Evolutionary conservation across 768 basidiomycete genomes (phyloP).

Genomic region (Paxillus ammoniavirescens): DNA sequence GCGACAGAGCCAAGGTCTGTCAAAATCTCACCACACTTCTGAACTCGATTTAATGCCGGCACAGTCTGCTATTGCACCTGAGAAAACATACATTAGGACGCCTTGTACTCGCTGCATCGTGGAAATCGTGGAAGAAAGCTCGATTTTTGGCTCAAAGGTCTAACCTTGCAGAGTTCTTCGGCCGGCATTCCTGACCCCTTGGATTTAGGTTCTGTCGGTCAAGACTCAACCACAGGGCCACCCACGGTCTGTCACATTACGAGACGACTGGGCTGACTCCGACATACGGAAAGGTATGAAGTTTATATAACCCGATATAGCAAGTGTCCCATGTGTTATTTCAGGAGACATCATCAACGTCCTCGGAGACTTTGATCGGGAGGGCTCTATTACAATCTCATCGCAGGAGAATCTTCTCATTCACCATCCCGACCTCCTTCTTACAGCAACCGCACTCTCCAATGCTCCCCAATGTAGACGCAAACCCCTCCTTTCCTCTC

Average conservation of each 20-base stretch:
- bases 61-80: constrained; percentile 14
- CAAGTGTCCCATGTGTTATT: background rate
- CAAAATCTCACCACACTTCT: too few relatives aligned
- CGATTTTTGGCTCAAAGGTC: constrained; percentile 25
- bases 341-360: constrained; percentile 82
- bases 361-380: constrained; percentile 46
- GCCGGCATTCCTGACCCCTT: background rate
- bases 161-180: background rate
- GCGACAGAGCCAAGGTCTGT: constrained; percentile 20
- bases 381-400: constrained; percentile 56
- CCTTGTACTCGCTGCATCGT: constrained; percentile 59
- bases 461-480: constrained; percentile 81
- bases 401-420: constrained; percentile 70
- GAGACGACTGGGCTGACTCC: constrained; percentile 75
- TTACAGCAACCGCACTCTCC: constrained; percentile 88
- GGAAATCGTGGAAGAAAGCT: constrained; percentile 40
- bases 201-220: constrained; percentile 49
- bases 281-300: constrained; percentile 58
- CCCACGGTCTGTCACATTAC: constrained; percentile 53
- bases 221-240: constrained; percentile 39
- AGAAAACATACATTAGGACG: constrained; percentile 26
- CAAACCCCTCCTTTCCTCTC: constrained; percentile 75
- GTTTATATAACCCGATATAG: background rate
- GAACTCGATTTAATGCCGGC: constrained; percentile 3
- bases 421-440: constrained; percentile 87